These are phyloP conservation scores for Liriodendron chinense DNA, from an alignment of 164 flowering plant genomes.

Conservation along the genomic window DNA sequence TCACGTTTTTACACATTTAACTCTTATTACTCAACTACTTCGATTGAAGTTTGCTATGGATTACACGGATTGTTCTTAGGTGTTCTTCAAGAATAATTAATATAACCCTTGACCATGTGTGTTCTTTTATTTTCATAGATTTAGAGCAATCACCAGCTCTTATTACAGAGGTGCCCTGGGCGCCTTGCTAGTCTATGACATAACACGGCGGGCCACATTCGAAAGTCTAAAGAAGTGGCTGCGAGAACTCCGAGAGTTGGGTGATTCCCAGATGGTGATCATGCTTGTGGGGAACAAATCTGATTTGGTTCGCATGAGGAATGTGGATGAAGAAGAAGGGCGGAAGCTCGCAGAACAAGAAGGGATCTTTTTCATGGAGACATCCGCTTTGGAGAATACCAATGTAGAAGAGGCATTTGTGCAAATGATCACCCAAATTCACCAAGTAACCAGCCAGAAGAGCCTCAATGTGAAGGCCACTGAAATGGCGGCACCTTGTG, in stretches of 20 bases:
- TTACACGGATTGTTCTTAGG: no score
- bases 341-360: constrained; percentile 50
- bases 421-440: constrained; percentile 52
- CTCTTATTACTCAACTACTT: no score
- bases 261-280: constrained; percentile 51
- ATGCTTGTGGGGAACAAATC: constrained; percentile 72
- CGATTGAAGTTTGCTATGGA: no score
- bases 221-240: constrained; percentile 60
- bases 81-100: no score
- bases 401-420: constrained; percentile 72
- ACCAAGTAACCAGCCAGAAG: constrained; percentile 41
- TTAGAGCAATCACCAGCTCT: constrained; percentile 82
- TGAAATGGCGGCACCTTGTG: not conserved
- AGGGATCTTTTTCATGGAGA: constrained; percentile 50
- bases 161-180: constrained; percentile 84
- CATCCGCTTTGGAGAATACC: constrained; percentile 24
- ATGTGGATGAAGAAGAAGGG: constrained; percentile 57
- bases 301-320: constrained; percentile 45
- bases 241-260: constrained; percentile 50
- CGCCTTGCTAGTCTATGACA: constrained; percentile 72
- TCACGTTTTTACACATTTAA: no score
- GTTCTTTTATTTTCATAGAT: constrained; percentile 29
- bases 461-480: constrained; percentile 37
- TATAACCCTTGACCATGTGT: no score
- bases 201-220: constrained; percentile 55